Conservation (phyloP, 2,329 filamentous ascomycete genomes). For the Sporothrix euskadiensis region DNA sequence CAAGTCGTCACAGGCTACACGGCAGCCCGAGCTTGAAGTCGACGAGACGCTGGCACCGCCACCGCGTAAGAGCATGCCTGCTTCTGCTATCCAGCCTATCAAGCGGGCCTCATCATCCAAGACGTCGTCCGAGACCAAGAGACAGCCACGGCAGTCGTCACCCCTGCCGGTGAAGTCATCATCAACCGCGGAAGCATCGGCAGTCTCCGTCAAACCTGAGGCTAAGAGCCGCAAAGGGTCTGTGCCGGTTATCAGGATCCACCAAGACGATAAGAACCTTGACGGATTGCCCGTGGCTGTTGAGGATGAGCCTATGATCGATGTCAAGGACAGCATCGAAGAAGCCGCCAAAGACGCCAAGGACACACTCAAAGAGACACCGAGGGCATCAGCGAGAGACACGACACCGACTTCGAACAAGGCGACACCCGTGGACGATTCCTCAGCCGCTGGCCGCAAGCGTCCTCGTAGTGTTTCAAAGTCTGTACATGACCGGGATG, state of each 20-base stretch:
- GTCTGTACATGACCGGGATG: conserved; percentile 37
- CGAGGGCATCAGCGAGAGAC: not conserved
- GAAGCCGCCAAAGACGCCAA: not conserved
- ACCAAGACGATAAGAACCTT: not conserved
- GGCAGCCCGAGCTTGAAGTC: conserved; percentile 57
- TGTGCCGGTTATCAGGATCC: conserved; percentile 1
- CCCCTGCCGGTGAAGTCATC: not conserved
- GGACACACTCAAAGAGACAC: not conserved
- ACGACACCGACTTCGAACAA: not conserved
- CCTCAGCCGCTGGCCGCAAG: not conserved
- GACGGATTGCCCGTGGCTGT: not conserved
- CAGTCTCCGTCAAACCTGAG: not conserved
- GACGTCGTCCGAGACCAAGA: conserved; percentile 46
- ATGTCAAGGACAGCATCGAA: not conserved
- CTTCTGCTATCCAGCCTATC: conserved; percentile 61
- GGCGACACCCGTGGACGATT: not conserved
- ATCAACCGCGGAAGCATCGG: not conserved
- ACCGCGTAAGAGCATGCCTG: conserved; percentile 53
- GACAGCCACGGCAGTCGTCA: not conserved
- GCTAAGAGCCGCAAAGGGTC: conserved; percentile 9
- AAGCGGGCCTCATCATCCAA: conserved; percentile 50
- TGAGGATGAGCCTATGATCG: not conserved
- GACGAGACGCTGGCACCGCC: conserved; percentile 59
- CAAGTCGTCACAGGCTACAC: conserved; percentile 47
- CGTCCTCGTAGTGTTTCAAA: conserved; percentile 37